These are phyloP conservation scores for Pythium utonaiense DNA, from an alignment of 352 stramenopile genomes.

Conservation along the genomic window DNA sequence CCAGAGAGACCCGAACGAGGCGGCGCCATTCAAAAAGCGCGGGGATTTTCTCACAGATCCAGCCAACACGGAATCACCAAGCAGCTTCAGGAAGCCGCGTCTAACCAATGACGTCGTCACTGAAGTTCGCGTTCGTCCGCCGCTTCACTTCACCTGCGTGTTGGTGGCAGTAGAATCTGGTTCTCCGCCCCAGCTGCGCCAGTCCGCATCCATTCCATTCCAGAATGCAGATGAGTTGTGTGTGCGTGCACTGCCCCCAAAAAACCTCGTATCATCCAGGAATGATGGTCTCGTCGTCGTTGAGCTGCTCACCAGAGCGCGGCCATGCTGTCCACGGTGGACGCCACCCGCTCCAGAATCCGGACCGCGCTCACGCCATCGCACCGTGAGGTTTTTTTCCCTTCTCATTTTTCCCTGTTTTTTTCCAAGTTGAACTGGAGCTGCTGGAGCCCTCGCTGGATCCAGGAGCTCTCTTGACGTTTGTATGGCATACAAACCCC, in stretches of 20 bases:
- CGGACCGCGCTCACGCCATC: background rate
- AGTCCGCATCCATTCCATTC: conserved; percentile 8
- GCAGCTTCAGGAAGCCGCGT: background rate
- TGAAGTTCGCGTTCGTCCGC: conserved; percentile 16
- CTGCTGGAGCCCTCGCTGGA: background rate
- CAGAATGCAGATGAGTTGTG: conserved; percentile 16
- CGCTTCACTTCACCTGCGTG: no score
- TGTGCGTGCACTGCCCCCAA: background rate
- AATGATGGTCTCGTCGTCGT: conserved; percentile 13
- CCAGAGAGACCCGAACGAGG: no score
- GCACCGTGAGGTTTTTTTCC: conserved; percentile 21
- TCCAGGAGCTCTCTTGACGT: background rate
- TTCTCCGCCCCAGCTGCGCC: conserved; percentile 12
- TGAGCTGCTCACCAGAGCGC: no score
- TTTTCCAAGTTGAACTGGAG: conserved; percentile 27
- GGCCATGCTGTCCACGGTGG: no score
- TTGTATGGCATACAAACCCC: conserved; percentile 30
- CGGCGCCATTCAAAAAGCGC: background rate
- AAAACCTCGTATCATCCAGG: conserved; percentile 23
- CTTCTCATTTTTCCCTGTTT: conserved; percentile 4
- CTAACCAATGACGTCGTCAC: conserved; percentile 1
- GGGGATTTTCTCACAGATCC: background rate
- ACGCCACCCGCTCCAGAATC: conserved; percentile 3
- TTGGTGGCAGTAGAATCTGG: conserved; percentile 11
- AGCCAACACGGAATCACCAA: no score